Evolutionary conservation across 106 monocot genomes (phyloP).

Genomic region (Triglochin maritima): DNA sequence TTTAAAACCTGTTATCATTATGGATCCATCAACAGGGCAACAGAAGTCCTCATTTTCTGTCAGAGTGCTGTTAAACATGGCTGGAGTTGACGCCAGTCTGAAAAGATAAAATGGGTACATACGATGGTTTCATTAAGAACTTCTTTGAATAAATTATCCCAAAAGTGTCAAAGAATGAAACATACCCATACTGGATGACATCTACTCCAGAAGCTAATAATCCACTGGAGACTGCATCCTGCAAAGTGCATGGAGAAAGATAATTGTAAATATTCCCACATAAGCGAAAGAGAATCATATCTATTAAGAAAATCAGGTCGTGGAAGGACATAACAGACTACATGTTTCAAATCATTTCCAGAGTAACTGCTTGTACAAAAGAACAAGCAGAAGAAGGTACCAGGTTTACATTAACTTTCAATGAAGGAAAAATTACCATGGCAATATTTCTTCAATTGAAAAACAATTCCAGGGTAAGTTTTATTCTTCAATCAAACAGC

Average conservation of each 20-base stretch:
- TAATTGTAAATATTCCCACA: neutral
- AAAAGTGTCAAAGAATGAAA: neutral
- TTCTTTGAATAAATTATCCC: neutral
- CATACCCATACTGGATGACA: conserved; percentile 91
- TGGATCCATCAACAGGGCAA: conserved; percentile 90
- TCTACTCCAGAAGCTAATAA: conserved; percentile 57
- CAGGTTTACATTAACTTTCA: too few relatives aligned
- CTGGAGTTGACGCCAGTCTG: conserved; percentile 97
- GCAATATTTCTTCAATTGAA: too few relatives aligned
- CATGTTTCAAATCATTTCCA: too few relatives aligned
- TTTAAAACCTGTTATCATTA: conserved; percentile 87
- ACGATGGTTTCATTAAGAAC: neutral
- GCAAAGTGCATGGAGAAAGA: conserved; percentile 4
- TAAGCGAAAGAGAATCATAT: too few relatives aligned
- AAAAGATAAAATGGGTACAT: conserved; percentile 1
- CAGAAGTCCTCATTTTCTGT: conserved; percentile 64
- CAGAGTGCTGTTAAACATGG: conserved; percentile 97
- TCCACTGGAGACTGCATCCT: conserved; percentile 89
- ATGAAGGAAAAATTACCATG: too few relatives aligned
- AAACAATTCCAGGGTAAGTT: too few relatives aligned
- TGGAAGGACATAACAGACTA: too few relatives aligned
- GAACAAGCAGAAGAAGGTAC: too few relatives aligned
- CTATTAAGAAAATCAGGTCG: too few relatives aligned
- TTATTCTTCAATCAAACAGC: too few relatives aligned
- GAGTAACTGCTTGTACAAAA: too few relatives aligned